Evolutionary conservation across 305 asterid species (phyloP), one percentile per base, ranked within the genome.

Genomic region (Andrographis paniculata): DNA sequence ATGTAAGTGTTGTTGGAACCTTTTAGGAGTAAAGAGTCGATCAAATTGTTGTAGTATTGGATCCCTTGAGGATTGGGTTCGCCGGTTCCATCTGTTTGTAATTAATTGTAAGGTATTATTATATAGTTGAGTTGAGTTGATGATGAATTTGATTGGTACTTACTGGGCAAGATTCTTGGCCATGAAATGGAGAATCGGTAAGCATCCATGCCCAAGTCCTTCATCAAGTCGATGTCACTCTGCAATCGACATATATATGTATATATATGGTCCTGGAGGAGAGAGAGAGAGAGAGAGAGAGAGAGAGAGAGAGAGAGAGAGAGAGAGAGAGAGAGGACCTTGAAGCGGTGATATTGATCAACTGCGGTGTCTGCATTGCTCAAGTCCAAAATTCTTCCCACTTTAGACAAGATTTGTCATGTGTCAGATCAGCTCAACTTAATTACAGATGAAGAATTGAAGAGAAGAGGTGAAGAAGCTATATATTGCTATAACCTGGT

Each of bases 331-430:
- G 21, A 37, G 22, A 10, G 48, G 39, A 82, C 96, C 89, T 72
- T 53, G 64, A 87, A 87, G 19, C 96, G 94, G 70, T 87, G 96
- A 57, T 82, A 87, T 53, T 87, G 96, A 87, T 82, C 96, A 46
- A 87, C 96, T 14, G 93, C 84, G 14, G 76, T 74, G 58, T 80
- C 59, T 43, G 94, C 96, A 62, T 82, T 80, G 84, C 96, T 87
- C 71, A 80, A 87, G 58, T 87, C 96, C 77, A 80, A 54, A 61
- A 87, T 76, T 67, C 78, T 77, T 52, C 96, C 94, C 82, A 23
- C 17, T 17, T 44, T 42, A n/a, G n/a, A n/a, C n/a, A n/a, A n/a
- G n/a, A n/a, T n/a, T n/a, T n/a, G n/a, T n/a, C n/a, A n/a, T n/a
- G n/a, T n/a, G n/a, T n/a, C n/a, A n/a, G n/a, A n/a, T n/a, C n/a